Evolutionary conservation across 352 stramenopile species (phyloP), one percentile per base, ranked within the genome.

Genomic region (Pythium dissotocum): DNA sequence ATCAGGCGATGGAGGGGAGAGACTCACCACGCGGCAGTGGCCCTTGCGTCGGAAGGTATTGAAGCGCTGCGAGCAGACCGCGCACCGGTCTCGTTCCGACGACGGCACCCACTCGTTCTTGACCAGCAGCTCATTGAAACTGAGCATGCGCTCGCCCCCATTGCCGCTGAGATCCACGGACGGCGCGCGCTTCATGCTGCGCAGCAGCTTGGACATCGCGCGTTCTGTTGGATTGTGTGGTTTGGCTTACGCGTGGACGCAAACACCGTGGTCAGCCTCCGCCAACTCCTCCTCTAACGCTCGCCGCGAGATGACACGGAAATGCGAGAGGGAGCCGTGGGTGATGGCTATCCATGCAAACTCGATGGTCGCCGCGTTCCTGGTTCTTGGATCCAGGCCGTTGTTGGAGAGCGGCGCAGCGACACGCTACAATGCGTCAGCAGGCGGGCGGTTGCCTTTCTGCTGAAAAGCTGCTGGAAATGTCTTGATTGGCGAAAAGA

Each of bases 21-120:
- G 18, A 28, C 65, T 57, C 35, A 72, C 65, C 65, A 67, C 12
- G 33, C 65, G 65, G 53, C 65, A 72, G 58, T 72, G 65, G 32
- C 63, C 24, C 53, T 63, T 62, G 38, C 65, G 59, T 26, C 54
- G 51, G 24, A 72, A 72, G 18, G 65, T 4, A 24, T 44, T 51
- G 58, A 63, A 64, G 14, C 63, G 61, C 28, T 35, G 26, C 42
- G 42, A 26, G n/a, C 65, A 67, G 10, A 67, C 51, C 2, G 24
- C 8, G n/a, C 65, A 72, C 4, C 51, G 48, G 13, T 65, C 64
- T 49, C 64, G 64, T 21, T 61, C 58, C 10, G 36, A 32, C 18
- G 58, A 42, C 0, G 58, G 64, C 1, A 71, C 64, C 64, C 64
- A 71, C 28, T 71, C 58, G 49, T 58, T 70, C 63, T 70, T 33